phyloP scores from a whole-genome alignment of 2,329 filamentous ascomycete species.

The Ophiostoma novo-ulmi region DNA sequence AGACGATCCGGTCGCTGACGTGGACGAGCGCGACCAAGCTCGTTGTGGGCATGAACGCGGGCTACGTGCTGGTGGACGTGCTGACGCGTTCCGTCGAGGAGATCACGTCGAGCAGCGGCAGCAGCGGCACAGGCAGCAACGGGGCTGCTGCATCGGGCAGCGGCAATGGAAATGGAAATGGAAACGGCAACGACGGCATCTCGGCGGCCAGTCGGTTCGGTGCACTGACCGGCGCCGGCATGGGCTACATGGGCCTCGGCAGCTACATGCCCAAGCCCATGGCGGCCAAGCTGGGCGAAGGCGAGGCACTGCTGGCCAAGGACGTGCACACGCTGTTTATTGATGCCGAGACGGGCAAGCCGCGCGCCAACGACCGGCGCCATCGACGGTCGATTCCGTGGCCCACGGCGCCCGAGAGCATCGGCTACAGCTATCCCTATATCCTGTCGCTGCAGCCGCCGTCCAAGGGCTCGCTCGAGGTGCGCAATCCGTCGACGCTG shows the following conservation, averaged over 20 bases:
- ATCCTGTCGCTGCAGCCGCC: constrained; percentile 73
- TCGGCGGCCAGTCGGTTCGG: constrained; percentile 66
- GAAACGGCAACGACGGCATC: background rate
- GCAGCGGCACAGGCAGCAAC: constrained; percentile 34
- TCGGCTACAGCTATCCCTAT: constrained; percentile 96
- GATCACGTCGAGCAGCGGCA: constrained; percentile 48
- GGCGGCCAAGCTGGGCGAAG: constrained; percentile 73
- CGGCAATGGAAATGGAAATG: background rate
- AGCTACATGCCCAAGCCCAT: constrained; percentile 88
- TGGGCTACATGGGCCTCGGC: constrained; percentile 95
- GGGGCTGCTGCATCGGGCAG: background rate
- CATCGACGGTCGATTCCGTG: constrained; percentile 73
- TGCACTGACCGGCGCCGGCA: constrained; percentile 71
- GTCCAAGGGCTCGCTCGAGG: constrained; percentile 77
- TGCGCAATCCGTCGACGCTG: constrained; percentile 86
- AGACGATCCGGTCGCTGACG: constrained; percentile 79
- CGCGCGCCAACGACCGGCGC: constrained; percentile 46
- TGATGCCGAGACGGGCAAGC: constrained; percentile 66
- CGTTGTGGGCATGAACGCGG: constrained; percentile 84
- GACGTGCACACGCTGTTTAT: constrained; percentile 95
- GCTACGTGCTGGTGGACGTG: constrained; percentile 85
- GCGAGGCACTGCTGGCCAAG: constrained; percentile 88
- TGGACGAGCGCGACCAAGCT: constrained; percentile 87
- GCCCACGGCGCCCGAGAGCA: constrained; percentile 77
- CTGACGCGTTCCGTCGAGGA: constrained; percentile 68